Conservation (phyloP, 257 asterid species). For the Salvia miltiorrhiza region DNA sequence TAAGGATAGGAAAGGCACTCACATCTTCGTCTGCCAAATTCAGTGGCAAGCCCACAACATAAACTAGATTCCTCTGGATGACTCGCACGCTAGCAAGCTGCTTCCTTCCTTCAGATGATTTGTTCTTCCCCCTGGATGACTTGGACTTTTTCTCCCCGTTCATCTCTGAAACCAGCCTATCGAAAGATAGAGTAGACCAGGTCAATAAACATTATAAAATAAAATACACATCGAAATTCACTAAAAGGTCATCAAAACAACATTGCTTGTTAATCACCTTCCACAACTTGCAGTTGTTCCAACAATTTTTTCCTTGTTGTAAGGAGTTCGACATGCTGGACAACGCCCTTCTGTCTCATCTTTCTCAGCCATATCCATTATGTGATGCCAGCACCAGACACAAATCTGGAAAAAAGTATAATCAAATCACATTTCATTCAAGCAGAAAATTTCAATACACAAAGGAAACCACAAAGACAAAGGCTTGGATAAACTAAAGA, state of each 20-base stretch:
- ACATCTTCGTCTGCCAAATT: conserved; percentile 93
- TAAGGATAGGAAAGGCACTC: conserved; percentile 4
- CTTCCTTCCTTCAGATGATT: conserved; percentile 79
- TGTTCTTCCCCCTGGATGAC: conserved; percentile 77
- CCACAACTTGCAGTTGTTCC: conserved; percentile 75
- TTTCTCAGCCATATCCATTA: conserved; percentile 98
- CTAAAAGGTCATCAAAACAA: conserved; percentile 2
- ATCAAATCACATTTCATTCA: conserved; percentile 1
- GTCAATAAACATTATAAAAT: conserved; percentile 14
- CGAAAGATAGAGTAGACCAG: conserved; percentile 1
- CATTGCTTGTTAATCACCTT: conserved; percentile 41
- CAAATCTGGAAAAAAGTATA: conserved; percentile 55
- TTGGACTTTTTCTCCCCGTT: conserved; percentile 64
- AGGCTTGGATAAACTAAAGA: not conserved
- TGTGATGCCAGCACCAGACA: conserved; percentile 99
- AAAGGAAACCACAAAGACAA: not conserved
- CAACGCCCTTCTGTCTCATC: conserved; percentile 94
- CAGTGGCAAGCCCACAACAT: conserved; percentile 90
- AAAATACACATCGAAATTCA: conserved; percentile 1
- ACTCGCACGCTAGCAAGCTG: conserved; percentile 87
- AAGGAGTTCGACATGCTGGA: conserved; percentile 95
- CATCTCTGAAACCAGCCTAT: conserved; percentile 78
- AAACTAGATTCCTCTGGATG: conserved; percentile 89
- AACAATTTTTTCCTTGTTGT: conserved; percentile 94
- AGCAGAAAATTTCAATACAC: not conserved